These are phyloP conservation scores for Pseudomonodictys pantanalensis DNA, from an alignment of 495 filamentous ascomycete genomes.

Conservation along the genomic window DNA sequence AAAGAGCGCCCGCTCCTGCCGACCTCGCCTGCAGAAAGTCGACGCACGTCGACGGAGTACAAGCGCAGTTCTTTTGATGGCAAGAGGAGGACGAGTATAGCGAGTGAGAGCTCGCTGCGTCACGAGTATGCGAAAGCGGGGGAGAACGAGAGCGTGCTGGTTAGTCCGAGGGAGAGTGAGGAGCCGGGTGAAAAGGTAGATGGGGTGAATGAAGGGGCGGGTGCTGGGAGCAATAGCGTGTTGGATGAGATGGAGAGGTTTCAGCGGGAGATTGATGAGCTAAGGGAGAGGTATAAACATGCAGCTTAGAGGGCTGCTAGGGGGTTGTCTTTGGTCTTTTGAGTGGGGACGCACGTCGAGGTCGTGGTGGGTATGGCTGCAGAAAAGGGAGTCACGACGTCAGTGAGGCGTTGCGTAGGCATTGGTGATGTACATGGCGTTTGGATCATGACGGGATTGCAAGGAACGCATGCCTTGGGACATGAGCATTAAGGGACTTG, in stretches of 20 bases:
- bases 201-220: not conserved
- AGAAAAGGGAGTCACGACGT: no score
- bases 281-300: conserved; percentile 30
- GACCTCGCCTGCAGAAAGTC: conserved; percentile 24
- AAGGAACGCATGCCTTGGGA: not conserved
- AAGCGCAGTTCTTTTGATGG: conserved; percentile 23
- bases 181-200: conserved; percentile 9
- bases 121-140: conserved; percentile 30
- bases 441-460: not conserved
- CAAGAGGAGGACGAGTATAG: conserved; percentile 26
- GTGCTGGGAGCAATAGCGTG: conserved; percentile 24
- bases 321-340: not conserved
- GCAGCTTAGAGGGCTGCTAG: not conserved
- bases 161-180: conserved; percentile 7
- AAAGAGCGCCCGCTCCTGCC: conserved; percentile 13
- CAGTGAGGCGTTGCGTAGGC: not conserved
- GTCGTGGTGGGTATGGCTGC: not conserved
- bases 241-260: conserved; percentile 40
- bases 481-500: not conserved
- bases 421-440: not conserved
- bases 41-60: conserved; percentile 19
- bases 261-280: conserved; percentile 41
- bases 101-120: conserved; percentile 29
- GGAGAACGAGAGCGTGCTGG: no score
- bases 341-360: not conserved